These are phyloP conservation scores for Cryptococcus sp. DNA, from an alignment of 1,284 basidiomycete species.

Conservation along the genomic window DNA sequence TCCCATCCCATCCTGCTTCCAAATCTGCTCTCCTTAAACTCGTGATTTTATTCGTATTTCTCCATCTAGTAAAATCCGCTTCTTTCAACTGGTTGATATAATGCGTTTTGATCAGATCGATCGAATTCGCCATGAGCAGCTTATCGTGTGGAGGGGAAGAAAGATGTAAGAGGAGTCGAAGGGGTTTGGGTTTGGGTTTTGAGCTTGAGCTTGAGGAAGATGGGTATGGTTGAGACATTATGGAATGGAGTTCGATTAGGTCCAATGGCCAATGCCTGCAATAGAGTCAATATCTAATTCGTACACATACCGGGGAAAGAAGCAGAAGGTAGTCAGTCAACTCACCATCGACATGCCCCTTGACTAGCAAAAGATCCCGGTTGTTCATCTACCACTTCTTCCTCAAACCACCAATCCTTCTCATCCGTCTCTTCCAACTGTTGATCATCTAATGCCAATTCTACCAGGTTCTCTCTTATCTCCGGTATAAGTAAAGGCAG, in stretches of 20 bases:
- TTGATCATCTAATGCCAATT: conserved; percentile 80
- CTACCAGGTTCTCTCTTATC: conserved; percentile 75
- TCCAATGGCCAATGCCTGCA: conserved; percentile 95
- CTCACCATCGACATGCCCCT: neutral
- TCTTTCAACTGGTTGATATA: conserved; percentile 94
- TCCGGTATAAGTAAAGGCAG: conserved; percentile 83
- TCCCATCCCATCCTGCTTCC: conserved; percentile 90
- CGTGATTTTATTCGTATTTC: conserved; percentile 86
- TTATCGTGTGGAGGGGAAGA: conserved; percentile 69
- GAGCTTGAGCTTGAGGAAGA: conserved; percentile 12
- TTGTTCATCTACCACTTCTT: conserved; percentile 39
- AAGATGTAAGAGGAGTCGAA: conserved; percentile 76
- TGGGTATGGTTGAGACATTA: conserved; percentile 22
- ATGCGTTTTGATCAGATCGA: conserved; percentile 78
- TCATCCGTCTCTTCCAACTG: conserved; percentile 58
- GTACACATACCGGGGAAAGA: neutral
- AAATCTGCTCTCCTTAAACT: conserved; percentile 80
- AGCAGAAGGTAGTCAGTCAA: neutral
- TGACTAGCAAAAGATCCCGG: conserved; percentile 20
- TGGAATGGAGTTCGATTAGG: conserved; percentile 72
- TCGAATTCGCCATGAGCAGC: conserved; percentile 67
- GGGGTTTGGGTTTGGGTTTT: conserved; percentile 14
- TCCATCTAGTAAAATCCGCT: conserved; percentile 91
- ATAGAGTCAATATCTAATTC: neutral
- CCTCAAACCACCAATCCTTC: conserved; percentile 91